Evolutionary conservation across 129 eudicot genomes (phyloP).

Genomic region (Pulicaria dysenterica): DNA sequence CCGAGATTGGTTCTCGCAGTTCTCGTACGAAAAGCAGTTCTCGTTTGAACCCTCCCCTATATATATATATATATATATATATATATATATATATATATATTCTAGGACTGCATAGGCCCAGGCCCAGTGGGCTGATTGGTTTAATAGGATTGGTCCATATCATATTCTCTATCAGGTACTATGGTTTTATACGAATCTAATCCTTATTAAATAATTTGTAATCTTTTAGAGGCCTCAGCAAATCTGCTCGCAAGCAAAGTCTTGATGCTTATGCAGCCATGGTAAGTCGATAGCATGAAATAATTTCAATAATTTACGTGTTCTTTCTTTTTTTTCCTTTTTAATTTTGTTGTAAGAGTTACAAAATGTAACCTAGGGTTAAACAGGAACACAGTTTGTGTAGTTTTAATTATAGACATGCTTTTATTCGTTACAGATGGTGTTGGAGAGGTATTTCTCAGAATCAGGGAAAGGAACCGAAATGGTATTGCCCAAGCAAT

Average conservation of each 20-base stretch:
- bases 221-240: slow-evolving; percentile 70
- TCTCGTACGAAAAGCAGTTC: too few relatives aligned
- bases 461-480: slow-evolving; percentile 58
- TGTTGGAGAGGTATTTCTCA: slow-evolving; percentile 82
- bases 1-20: too few relatives aligned
- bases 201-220: neutral
- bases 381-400: neutral
- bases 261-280: slow-evolving; percentile 89
- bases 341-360: neutral
- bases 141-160: neutral
- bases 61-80: too few relatives aligned
- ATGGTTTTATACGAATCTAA: too few relatives aligned
- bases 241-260: slow-evolving; percentile 62
- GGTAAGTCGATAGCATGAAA: slow-evolving; percentile 41
- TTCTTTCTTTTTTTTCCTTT: neutral
- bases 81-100: too few relatives aligned
- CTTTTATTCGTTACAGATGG: slow-evolving; percentile 49
- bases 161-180: too few relatives aligned
- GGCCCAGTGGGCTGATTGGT: neutral
- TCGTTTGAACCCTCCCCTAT: too few relatives aligned
- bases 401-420: neutral
- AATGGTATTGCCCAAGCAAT: slow-evolving; percentile 82
- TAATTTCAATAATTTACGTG: neutral
- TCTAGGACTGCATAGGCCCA: too few relatives aligned
- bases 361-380: neutral